A percentile compares a stretch with the other conserved stretches of the same genome.
phyloP scores from a whole-genome alignment of 208 protist species.

The Endotrypanum monterogeii region DNA sequence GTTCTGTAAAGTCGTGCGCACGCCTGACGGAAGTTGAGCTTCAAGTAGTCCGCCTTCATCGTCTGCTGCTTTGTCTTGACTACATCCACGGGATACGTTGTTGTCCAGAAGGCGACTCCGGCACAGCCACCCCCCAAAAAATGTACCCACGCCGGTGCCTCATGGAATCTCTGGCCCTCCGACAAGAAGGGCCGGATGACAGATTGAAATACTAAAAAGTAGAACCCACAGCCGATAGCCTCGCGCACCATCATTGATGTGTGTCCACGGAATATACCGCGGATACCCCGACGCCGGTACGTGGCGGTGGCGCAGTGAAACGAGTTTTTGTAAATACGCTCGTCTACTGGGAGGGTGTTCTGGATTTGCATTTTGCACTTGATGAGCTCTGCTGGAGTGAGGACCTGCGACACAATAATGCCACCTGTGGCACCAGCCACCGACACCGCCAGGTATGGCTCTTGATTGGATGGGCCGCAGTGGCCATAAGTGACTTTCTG shows the following conservation, averaged over 20 bases:
- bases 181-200: conserved; percentile 72
- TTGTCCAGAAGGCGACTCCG: conserved; percentile 90
- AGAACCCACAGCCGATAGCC: conserved; percentile 81
- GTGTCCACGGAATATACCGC: conserved; percentile 85
- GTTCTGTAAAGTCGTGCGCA: conserved; percentile 79
- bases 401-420: conserved; percentile 73
- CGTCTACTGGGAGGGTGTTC: conserved; percentile 75
- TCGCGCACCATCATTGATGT: conserved; percentile 89
- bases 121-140: conserved; percentile 87
- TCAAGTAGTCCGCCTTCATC: conserved; percentile 77
- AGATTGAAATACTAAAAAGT: conserved; percentile 85
- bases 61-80: conserved; percentile 93
- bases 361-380: conserved; percentile 94
- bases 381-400: conserved; percentile 91
- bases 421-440: conserved; percentile 65
- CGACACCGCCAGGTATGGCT: conserved; percentile 69
- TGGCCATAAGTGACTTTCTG: conserved; percentile 61
- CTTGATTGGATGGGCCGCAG: conserved; percentile 50
- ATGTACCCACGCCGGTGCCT: conserved; percentile 76
- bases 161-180: conserved; percentile 66
- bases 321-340: conserved; percentile 83
- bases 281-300: conserved; percentile 61
- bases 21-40: conserved; percentile 74
- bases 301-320: conserved; percentile 74
- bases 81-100: conserved; percentile 88